Evolutionary conservation across 805 yeast genomes (phyloP), one percentile per base, ranked within the genome.

Genomic region (Pichia paraexigua): DNA sequence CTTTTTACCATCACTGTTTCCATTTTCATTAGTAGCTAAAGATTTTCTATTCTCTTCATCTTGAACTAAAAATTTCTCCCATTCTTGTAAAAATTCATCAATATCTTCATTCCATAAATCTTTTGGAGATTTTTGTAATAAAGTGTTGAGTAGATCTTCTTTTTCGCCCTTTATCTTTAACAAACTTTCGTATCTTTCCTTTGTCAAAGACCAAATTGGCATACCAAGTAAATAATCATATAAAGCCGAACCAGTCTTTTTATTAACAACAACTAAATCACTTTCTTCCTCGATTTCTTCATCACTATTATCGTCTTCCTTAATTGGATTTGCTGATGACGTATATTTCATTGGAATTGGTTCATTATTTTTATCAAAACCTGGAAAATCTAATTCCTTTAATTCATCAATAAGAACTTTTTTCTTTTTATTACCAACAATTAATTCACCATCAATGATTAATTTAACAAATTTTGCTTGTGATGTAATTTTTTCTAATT

Each of bases 171-270:
- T 77, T 64, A 91, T 95, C 49, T 76, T 75, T 60, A 90, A 71
- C 57, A 94, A 72, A 58, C 79, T 83, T 61, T 88, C 91, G 63
- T 91, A 94, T 60, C 94, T 79, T 69, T 94, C 99, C 53, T 76
- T 77, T 0, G 99, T 92, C 63, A 94, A 78, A 40, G 97, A 85
- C 94, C 97, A 89, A 57, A 94, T 83, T 37, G 90, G 80, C 96
- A 94, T 87, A 49, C 94, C 95, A 49, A 94, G 74, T 56, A 94
- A 74, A 60, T 94, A 94, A 62, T 94, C 98, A 67, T 81, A 92
- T 8, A 83, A 74, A 11, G 89, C 79, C 48, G 76, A 75, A 17
- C 78, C 69, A 24, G 81, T 84, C 47, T 73, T 76, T 43, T 62
- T 62, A 48, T 65, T 65, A 22, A 62, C 62, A 24, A 66, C 64